phyloP scores from a whole-genome alignment of 75 land plant genomes.

The Isoetes taiwanensis region DNA sequence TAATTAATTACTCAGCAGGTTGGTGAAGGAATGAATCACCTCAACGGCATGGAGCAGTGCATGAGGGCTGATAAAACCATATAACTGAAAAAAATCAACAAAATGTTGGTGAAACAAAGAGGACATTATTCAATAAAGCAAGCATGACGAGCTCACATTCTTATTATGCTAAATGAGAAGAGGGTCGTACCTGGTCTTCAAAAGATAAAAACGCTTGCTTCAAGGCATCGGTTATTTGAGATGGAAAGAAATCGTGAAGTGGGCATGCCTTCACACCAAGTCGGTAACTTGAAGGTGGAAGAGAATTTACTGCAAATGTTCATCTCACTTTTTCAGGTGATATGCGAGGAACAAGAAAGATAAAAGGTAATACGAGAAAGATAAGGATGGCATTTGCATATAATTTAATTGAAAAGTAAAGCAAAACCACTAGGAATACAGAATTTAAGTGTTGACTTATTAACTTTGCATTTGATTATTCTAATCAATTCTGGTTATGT shows the following conservation, averaged over 20 bases:
- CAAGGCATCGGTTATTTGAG: slow-evolving; percentile 53
- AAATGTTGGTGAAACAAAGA: neutral
- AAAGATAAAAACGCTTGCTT: slow-evolving; percentile 48
- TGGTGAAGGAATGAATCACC: slow-evolving; percentile 27
- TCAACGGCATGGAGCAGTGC: slow-evolving; percentile 97
- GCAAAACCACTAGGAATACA: too few relatives aligned
- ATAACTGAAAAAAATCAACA: slow-evolving; percentile 37
- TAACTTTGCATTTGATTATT: too few relatives aligned
- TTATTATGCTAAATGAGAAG: slow-evolving; percentile 6
- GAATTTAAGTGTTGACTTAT: too few relatives aligned
- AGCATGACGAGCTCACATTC: neutral
- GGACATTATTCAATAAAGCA: neutral
- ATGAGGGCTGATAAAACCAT: slow-evolving; percentile 67
- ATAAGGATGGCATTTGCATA: too few relatives aligned
- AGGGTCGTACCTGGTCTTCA: slow-evolving; percentile 51
- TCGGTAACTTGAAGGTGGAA: slow-evolving; percentile 86
- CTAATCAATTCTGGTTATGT: too few relatives aligned
- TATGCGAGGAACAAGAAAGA: too few relatives aligned
- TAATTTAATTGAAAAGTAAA: too few relatives aligned
- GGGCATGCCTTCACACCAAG: slow-evolving; percentile 66
- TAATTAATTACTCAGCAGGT: neutral
- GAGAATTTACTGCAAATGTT: slow-evolving; percentile 28
- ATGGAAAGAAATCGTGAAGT: slow-evolving; percentile 64
- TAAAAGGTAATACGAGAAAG: too few relatives aligned
- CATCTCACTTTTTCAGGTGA: neutral